Base-by-base conservation (phyloP, 192 early-diverging fungal genomes). In the Coemansia sp. region DNA sequence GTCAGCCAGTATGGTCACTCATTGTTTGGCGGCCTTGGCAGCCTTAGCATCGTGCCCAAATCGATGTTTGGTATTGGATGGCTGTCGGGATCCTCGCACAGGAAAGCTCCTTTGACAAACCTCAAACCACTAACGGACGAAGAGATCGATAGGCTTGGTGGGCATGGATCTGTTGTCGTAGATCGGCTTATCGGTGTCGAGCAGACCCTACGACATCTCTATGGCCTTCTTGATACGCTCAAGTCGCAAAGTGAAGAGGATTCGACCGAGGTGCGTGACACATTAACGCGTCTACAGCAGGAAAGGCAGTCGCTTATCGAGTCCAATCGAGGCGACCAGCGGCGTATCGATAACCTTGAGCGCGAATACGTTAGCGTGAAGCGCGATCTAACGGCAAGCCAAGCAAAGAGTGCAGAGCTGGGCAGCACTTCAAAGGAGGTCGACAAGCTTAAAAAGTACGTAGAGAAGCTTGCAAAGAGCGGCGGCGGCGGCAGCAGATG, bases 281-380 rank as follows among this genome's bases (percentile, higher is more conserved):
- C 76, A 22, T 61, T 79, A 17, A 62, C 69, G 57, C 54, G 61
- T 37, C 48, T 79, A 28, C 70, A 79, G 41, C 67, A 61, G 15
- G 76, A 79, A 55, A 67, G 63, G 27, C 71, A 65, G 31, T 42
- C 56, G 7, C 64, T 79, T 36, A 17, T 70, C 3, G 64, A 68
- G 36, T 41, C 36, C 17, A 64, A 60, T 22, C 64, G 76, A 9
- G 61, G 59, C 41, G 76, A 79, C 48, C 72, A 79, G 54, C 45
- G 72, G 67, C 76, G 76, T 44, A 66, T 79, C 33, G 71, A 73
- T 53, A 56, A 45, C 22, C 67, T 79, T 6, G 76, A 79, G 67
- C 65, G 67, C 50, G 71, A 74, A 25, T 64, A 79, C 61, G 55
- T 41, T 54, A 50, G 38, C 52, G 55, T 79, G 45, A 73, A 74